Evolutionary conservation across 768 basidiomycete genomes (phyloP).

Genomic region (Gloeophyllum trabeum): DNA sequence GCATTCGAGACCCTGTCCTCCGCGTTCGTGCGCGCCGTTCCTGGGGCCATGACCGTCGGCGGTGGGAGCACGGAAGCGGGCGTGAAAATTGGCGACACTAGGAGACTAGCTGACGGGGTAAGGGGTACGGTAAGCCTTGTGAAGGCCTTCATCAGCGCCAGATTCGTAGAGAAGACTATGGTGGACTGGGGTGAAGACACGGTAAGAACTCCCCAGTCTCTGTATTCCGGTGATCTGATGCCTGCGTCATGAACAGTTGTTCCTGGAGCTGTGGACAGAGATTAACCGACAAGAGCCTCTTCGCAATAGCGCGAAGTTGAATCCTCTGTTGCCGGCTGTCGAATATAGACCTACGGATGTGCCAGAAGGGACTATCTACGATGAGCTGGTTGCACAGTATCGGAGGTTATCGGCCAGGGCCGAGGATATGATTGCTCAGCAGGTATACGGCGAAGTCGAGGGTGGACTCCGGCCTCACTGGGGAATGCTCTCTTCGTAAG

Average conservation of each 20-base stretch:
- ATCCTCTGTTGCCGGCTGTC: constrained; percentile 38
- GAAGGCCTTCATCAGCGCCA: constrained; percentile 78
- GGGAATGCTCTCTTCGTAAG: constrained; percentile 33
- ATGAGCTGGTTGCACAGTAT: constrained; percentile 61
- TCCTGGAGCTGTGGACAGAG: constrained; percentile 82
- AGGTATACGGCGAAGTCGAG: constrained; percentile 77
- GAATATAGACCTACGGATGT: constrained; percentile 19
- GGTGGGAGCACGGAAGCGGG: constrained; percentile 25
- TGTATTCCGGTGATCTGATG: constrained; percentile 2
- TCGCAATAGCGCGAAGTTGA: constrained; percentile 38
- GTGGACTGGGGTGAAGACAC: constrained; percentile 83
- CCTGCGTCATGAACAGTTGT: constrained; percentile 51
- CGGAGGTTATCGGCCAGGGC: constrained; percentile 49
- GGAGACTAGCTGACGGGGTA: constrained; percentile 67
- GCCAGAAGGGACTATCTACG: constrained; percentile 65
- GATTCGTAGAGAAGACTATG: constrained; percentile 60
- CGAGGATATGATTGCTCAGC: constrained; percentile 81
- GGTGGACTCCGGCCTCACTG: constrained; percentile 64
- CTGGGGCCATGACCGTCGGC: constrained; percentile 69
- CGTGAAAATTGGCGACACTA: constrained; percentile 30
- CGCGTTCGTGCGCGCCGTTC: constrained; percentile 80
- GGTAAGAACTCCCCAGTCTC: constrained; percentile 52
- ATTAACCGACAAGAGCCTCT: constrained; percentile 52
- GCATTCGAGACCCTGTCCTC: constrained; percentile 91
- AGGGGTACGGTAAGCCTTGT: constrained; percentile 77